These are phyloP conservation scores for Lagenidium sp. DNA, from an alignment of 352 stramenopile genomes.

Conservation along the genomic window DNA sequence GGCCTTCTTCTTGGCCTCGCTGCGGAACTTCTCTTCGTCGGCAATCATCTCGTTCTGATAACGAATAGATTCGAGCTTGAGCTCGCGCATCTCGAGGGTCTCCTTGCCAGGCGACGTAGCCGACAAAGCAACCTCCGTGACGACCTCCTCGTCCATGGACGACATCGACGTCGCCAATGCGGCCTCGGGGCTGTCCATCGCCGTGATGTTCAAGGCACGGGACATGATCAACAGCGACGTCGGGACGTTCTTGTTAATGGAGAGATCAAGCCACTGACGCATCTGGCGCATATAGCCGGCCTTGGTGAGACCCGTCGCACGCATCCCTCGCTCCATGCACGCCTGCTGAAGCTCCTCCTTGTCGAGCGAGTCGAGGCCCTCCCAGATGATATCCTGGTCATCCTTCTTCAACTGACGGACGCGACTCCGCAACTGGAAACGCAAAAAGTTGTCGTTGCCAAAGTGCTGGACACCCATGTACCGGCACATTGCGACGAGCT, in stretches of 20 bases:
- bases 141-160: slow-evolving; percentile 82
- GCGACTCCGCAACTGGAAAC: slow-evolving; percentile 92
- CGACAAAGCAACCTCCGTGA: slow-evolving; percentile 78
- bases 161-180: slow-evolving; percentile 85
- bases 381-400: slow-evolving; percentile 98
- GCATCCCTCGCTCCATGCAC: slow-evolving; percentile 97
- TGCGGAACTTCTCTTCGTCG: slow-evolving; percentile 87
- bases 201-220: slow-evolving; percentile 94
- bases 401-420: slow-evolving; percentile 95
- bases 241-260: slow-evolving; percentile 98
- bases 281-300: slow-evolving; percentile 94
- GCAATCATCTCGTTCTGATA: slow-evolving; percentile 96
- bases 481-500: slow-evolving; percentile 95
- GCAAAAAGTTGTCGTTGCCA: slow-evolving; percentile 94
- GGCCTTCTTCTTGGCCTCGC: slow-evolving; percentile 71
- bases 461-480: slow-evolving; percentile 97
- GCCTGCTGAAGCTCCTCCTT: slow-evolving; percentile 97
- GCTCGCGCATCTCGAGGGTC: slow-evolving; percentile 62
- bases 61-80: slow-evolving; percentile 88
- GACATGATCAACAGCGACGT: slow-evolving; percentile 98
- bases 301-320: slow-evolving; percentile 94
- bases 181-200: slow-evolving; percentile 70
- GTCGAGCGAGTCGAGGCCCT: slow-evolving; percentile 96
- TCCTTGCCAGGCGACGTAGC: slow-evolving; percentile 63
- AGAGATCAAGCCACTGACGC: slow-evolving; percentile 97